Evolutionary conservation across 306 rosid genomes (phyloP), one percentile per base, ranked within the genome.

Genomic region (Ormosia emarginata): DNA sequence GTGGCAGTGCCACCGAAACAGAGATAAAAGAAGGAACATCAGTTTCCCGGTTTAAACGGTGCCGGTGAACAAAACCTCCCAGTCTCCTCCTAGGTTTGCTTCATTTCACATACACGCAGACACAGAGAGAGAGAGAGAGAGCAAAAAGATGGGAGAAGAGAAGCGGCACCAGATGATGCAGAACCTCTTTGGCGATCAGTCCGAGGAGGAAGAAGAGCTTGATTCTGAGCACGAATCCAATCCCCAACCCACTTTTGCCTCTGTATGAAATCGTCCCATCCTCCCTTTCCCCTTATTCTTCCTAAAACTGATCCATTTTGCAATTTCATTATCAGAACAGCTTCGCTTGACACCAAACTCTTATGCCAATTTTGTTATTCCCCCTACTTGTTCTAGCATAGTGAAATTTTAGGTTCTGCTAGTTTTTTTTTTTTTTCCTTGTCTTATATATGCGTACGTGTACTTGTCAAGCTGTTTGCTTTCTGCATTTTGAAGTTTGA

Each of bases 141-240:
- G 4, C 34, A 8, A 32, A 37, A 78, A 18, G 34, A 78, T 78
- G 85, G 98, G 98, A 80, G 94, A 90, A 78, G 98, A 95, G 83
- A 94, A 94, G 87, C 88, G 99, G 67, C 98, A 95, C 58, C 94
- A 92, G 93, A 95, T 95, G 99, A 95, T 95, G 99, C 99, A 95
- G 74, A 95, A 95, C 74, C 97, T 95, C 76, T 95, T 95, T 78
- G 99, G 99, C 1, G 99, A 93, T 44, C 96, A 95, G 71, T 95
- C 99, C 8, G 98, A 93, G 66, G 98, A 95, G 67, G 97, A 92
- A 40, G 98, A 93, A 80, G 99, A 91, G 86, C 79, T 93, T 46
- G 98, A 93, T 83, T 95, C 99, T 52, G 99, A 95, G 71, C 98
- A 95, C 84, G 99, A 95, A 86, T 95, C 99, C 14, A 95, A 93